Evolutionary conservation across 495 filamentous ascomycete species (phyloP), one percentile per base, ranked within the genome.

Genomic region (Penicillium robsamsonii): DNA sequence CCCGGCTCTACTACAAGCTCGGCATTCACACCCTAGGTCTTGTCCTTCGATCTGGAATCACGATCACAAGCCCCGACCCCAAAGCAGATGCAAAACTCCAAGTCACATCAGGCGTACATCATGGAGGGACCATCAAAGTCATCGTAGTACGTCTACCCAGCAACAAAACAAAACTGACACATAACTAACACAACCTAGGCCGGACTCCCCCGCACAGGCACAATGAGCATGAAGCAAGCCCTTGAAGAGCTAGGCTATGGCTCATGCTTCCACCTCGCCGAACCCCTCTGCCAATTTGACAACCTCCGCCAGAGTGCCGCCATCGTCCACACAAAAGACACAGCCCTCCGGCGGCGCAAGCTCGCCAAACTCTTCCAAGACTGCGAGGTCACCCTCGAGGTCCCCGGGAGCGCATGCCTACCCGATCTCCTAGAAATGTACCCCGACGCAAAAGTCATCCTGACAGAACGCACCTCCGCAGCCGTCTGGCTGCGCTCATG

Each of bases 221-320:
- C 78, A 9, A 71, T 78, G 1, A 79, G 77, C 18, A 75, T 79
- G 65, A 73, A 72, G 44, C 42, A 64, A 13, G 79, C 78, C n/a
- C 51, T 82, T 4, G 63, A 64, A 35, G 76, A 71, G 53, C 70
- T 82, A 13, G 68, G 79, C 15, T 61, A 75, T 11, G 72, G 62
- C 9, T 62, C 64, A 24, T 51, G 65, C 44, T 71, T 62, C 53
- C 64, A 69, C 33, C 48, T 65, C 46, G 69, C 65, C 5, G 68
- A 65, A 2, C 67, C 63, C 5, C 47, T 65, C 15, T 65, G 65
- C 13, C 51, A 59, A 1, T 60, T 35, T 35, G 53, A 38, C 55
- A 78, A 41, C 88, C 86, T 51, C 89, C 93, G 73, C 84, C 93
- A 35, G 81, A 77, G 2, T 72, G 90, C 24, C 89, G 96, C 4